Conservation (phyloP, 441 rosid genomes). For the Flueggea neowawraea region DNA sequence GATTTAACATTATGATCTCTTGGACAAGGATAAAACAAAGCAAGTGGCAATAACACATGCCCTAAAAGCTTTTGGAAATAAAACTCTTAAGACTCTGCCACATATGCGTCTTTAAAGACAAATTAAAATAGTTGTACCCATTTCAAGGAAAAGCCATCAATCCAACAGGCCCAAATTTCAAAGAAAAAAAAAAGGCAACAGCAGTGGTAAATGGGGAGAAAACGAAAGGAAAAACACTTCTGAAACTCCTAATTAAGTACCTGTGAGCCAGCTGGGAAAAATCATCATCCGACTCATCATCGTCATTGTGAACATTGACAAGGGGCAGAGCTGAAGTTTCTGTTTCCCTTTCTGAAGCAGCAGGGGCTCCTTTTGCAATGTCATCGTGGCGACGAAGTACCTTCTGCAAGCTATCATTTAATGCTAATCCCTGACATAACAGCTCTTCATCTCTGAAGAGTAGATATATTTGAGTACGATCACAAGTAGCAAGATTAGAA, state of each 20-base stretch:
- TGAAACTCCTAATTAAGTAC: slow-evolving; percentile 23
- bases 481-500: slow-evolving; percentile 1
- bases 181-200: neutral
- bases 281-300: slow-evolving; percentile 91
- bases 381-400: slow-evolving; percentile 83
- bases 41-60: no score
- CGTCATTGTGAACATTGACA: slow-evolving; percentile 70
- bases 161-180: neutral
- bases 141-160: no score
- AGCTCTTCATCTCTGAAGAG: slow-evolving; percentile 78
- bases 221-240: neutral
- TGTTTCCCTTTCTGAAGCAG: slow-evolving; percentile 22
- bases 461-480: slow-evolving; percentile 13
- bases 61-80: no score
- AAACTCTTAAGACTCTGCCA: no score
- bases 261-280: slow-evolving; percentile 86
- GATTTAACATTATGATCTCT: no score
- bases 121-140: no score
- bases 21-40: no score
- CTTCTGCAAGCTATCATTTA: slow-evolving; percentile 88
- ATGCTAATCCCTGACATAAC: slow-evolving; percentile 73
- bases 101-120: no score
- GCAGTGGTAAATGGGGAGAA: neutral
- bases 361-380: slow-evolving; percentile 54
- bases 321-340: slow-evolving; percentile 49